Evolutionary conservation across 2,329 filamentous ascomycete genomes (phyloP).

Genomic region (Xylaria sp.): DNA sequence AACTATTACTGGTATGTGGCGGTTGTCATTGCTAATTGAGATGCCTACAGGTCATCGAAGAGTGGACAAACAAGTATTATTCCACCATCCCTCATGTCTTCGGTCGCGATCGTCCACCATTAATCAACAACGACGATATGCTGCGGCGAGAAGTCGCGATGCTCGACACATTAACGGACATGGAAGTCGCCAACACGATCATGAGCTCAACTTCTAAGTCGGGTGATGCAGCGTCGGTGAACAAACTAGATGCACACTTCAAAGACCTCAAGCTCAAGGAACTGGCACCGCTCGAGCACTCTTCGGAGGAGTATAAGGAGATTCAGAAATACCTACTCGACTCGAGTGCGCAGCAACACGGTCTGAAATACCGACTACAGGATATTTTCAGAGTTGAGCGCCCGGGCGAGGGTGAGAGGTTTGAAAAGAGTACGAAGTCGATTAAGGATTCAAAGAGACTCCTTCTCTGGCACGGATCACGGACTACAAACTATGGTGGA

Average conservation of each 20-base stretch:
- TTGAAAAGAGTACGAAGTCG: constrained; percentile 64
- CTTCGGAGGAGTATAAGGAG: constrained; percentile 69
- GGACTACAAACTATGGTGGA: constrained; percentile 73
- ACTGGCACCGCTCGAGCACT: constrained; percentile 72
- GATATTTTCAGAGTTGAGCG: constrained; percentile 85
- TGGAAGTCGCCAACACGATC: constrained; percentile 81
- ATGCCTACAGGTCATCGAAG: constrained; percentile 58
- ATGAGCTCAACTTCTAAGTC: constrained; percentile 69
- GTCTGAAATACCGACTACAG: constrained; percentile 66
- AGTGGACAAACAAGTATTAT: constrained; percentile 80
- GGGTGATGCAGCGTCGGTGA: constrained; percentile 57
- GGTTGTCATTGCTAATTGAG: neutral
- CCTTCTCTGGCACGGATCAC: constrained; percentile 86
- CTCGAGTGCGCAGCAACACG: constrained; percentile 73
- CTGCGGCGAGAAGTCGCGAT: constrained; percentile 80
- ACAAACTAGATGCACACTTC: constrained; percentile 77
- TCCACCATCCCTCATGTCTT: constrained; percentile 83
- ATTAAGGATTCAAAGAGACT: constrained; percentile 66
- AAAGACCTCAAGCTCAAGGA: constrained; percentile 74
- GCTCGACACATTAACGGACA: constrained; percentile 80
- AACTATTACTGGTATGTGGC: constrained; percentile 30
- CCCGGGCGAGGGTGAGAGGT: constrained; percentile 74
- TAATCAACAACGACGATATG: constrained; percentile 64
- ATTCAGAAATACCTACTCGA: constrained; percentile 72
- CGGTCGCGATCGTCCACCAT: constrained; percentile 75